Conservation (phyloP, 306 rosid species). For the Macrotyloma uniflorum region DNA sequence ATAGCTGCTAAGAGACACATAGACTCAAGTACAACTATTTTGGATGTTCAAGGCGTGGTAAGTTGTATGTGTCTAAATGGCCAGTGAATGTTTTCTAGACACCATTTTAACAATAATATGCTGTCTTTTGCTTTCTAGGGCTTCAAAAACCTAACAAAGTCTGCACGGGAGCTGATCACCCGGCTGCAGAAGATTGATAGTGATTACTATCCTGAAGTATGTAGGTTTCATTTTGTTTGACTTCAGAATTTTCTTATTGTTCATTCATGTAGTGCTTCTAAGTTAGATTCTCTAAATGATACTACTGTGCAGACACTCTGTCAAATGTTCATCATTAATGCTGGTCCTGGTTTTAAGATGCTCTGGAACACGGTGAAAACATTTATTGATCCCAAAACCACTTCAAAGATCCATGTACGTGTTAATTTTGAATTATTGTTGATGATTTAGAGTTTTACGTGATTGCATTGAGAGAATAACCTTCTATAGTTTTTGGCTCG, state of each 20-base stretch:
- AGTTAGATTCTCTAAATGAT: constrained; percentile 21
- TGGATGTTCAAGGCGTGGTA: constrained; percentile 95
- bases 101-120: constrained; percentile 17
- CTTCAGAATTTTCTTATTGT: constrained; percentile 22
- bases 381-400: constrained; percentile 84
- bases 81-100: neutral
- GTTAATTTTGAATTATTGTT: neutral
- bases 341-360: constrained; percentile 89
- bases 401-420: constrained; percentile 85
- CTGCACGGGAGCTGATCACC: constrained; percentile 75
- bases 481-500: constrained; percentile 8
- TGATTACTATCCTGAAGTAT: constrained; percentile 96
- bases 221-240: constrained; percentile 3
- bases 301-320: constrained; percentile 67
- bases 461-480: constrained; percentile 17
- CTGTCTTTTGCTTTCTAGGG: constrained; percentile 56
- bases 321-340: constrained; percentile 86
- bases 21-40: constrained; percentile 78
- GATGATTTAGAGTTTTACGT: neutral
- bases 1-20: constrained; percentile 86
- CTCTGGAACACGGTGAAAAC: constrained; percentile 82
- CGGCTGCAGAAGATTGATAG: constrained; percentile 81
- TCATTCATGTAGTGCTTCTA: constrained; percentile 12
- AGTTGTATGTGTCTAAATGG: constrained; percentile 21
- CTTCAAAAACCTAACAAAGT: constrained; percentile 72